These are phyloP conservation scores for Pholiota adiposa DNA, from an alignment of 1,284 basidiomycete species.

Conservation along the genomic window DNA sequence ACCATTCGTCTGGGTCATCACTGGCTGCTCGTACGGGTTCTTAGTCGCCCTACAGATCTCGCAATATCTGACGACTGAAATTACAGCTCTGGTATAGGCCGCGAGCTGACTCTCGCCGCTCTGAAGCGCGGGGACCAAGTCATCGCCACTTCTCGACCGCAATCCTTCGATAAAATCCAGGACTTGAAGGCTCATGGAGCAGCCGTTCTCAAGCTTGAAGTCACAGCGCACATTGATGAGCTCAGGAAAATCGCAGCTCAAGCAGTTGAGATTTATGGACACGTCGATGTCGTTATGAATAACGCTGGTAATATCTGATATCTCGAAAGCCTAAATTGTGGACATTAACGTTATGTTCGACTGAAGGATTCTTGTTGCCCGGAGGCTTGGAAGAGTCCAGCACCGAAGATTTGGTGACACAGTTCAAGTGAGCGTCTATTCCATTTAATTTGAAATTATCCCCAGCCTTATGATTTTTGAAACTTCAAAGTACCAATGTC, in stretches of 20 bases:
- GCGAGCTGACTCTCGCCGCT: constrained; percentile 10
- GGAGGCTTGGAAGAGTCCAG: constrained; percentile 7
- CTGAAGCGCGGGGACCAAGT: constrained; percentile 35
- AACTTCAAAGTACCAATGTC: constrained; percentile 34
- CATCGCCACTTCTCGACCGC: constrained; percentile 45
- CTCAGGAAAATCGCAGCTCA: constrained; percentile 40
- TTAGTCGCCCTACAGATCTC: neutral
- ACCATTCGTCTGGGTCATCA: constrained; percentile 14
- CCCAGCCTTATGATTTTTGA: neutral
- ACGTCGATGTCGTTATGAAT: constrained; percentile 56
- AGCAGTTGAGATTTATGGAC: constrained; percentile 46
- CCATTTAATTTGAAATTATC: neutral
- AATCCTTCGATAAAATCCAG: constrained; percentile 35
- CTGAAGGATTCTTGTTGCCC: neutral
- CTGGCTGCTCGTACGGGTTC: constrained; percentile 9
- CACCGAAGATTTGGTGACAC: neutral
- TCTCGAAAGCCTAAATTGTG: too few species aligned
- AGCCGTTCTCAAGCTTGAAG: constrained; percentile 45
- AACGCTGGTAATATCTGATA: constrained; percentile 30
- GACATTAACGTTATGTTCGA: too few species aligned
- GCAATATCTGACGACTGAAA: neutral
- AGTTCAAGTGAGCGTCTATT: constrained; percentile 8
- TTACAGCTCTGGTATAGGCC: constrained; percentile 16
- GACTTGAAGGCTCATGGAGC: constrained; percentile 34
- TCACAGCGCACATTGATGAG: constrained; percentile 37